Percentiles rank a stretch among this genome's conserved stretches.
Evolutionary conservation across 805 yeast genomes (phyloP).

Genomic region (Hemisphaericaspora nanyangensis): DNA sequence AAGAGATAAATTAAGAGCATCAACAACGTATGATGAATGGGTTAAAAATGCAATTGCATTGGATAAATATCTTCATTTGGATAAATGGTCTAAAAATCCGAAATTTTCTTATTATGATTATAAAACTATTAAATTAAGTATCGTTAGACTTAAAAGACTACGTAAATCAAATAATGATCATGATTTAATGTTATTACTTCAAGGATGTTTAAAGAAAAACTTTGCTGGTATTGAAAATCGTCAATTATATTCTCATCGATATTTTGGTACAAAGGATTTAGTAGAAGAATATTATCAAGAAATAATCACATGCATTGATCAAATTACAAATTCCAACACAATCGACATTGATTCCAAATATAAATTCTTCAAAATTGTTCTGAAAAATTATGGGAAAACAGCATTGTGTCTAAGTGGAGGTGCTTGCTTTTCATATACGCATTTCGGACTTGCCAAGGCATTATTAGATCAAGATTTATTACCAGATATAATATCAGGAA

Average conservation of each 20-base stretch:
- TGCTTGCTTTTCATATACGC: conserved; percentile 73
- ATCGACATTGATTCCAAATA: conserved; percentile 42
- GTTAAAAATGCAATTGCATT: conserved; percentile 50
- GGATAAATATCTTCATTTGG: conserved; percentile 56
- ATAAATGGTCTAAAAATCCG: conserved; percentile 60
- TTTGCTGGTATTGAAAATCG: conserved; percentile 80
- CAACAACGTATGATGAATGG: conserved; percentile 61
- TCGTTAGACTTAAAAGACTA: conserved; percentile 35
- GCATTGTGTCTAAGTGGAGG: conserved; percentile 78
- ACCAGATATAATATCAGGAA: conserved; percentile 71
- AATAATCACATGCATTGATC: conserved; percentile 46
- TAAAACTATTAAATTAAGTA: conserved; percentile 50
- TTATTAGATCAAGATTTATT: conserved; percentile 60
- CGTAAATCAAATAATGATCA: conserved; percentile 33
- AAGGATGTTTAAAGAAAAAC: conserved; percentile 65
- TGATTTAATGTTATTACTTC: conserved; percentile 53
- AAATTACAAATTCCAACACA: conserved; percentile 34
- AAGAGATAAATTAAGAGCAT: conserved; percentile 45
- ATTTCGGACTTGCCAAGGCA: conserved; percentile 73
- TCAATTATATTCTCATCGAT: conserved; percentile 65
- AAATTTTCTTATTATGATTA: conserved; percentile 67
- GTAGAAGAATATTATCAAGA: conserved; percentile 53
- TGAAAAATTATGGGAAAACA: conserved; percentile 65
- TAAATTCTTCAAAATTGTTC: conserved; percentile 51
- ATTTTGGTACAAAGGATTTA: conserved; percentile 67